Evolutionary conservation across 352 stramenopile species (phyloP), one percentile per base, ranked within the genome.

Genomic region (Phytophthora hybrid): DNA sequence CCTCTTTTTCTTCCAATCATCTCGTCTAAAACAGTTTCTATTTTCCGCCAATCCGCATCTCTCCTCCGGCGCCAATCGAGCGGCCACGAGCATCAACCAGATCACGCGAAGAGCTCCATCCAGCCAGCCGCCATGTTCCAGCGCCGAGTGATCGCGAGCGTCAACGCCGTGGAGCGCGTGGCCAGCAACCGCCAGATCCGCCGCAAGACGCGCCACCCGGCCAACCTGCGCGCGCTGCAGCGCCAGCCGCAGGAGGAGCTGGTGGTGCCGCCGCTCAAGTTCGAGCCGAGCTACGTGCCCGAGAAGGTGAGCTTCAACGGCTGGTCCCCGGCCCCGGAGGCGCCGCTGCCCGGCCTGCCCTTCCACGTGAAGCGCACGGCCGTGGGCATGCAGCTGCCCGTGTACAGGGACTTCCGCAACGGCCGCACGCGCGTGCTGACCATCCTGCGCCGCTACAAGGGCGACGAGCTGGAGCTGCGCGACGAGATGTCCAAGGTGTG

Each of bases 241-340:
- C 87, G 88, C 69, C 79, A 89, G 72, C 83, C 81, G 37, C 76
- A 88, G 67, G 73, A 80, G 47, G 73, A 80, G 54, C 19, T 87
- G 21, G 83, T 84, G 23, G 77, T 95, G 37, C 81, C 85, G n/a
- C 73, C 88, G 58, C 85, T 96, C 67, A 94, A 93, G 80, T 96
- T 87, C 77, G 78, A 92, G 65, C 88, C 89, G 16, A 93, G 88
- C 47, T 96, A 95, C 53, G 79, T 89, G 63, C 89, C 89, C 1
- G 81, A 88, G 73, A 90, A 87, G 54, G 89, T 96, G 77, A 95
- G 88, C 81, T 96, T 96, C 78, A 96, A 96, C 71, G 89, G 89
- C 72, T 96, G 89, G 89, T 93, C 88, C 32, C 84, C 89, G 21
- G 88, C 89, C 46, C 86, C 88, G 4, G 87, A 90, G 72, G 66